These are phyloP conservation scores for Termitomyces sp. DNA, from an alignment of 768 basidiomycete species.

Conservation along the genomic window DNA sequence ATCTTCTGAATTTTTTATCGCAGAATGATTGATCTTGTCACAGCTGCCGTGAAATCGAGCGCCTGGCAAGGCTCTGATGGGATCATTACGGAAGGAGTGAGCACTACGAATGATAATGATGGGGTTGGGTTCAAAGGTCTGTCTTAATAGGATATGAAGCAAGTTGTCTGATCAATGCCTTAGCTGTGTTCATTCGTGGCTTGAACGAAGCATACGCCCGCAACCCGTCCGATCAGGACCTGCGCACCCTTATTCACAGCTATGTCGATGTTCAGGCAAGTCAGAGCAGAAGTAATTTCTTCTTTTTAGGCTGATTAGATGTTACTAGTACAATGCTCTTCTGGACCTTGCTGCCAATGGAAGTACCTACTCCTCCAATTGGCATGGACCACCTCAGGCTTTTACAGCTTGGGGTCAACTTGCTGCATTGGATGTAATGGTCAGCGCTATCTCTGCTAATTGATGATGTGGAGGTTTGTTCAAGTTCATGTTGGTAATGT, in stretches of 20 bases:
- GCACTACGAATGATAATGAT: constrained; percentile 35
- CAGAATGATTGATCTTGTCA: constrained; percentile 31
- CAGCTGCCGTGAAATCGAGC: constrained; percentile 36
- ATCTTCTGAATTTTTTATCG: not conserved
- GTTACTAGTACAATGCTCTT: constrained; percentile 41
- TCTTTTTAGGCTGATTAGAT: not conserved
- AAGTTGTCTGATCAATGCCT: not conserved
- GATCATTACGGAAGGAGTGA: constrained; percentile 47
- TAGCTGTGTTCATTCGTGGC: constrained; percentile 42
- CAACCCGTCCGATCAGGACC: constrained; percentile 28
- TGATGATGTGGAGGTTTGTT: not conserved
- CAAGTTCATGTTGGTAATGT: not conserved
- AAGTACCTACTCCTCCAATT: constrained; percentile 37
- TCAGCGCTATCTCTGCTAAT: constrained; percentile 28
- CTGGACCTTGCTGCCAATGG: constrained; percentile 41
- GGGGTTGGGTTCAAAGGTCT: constrained; percentile 48
- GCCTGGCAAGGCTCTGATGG: constrained; percentile 45
- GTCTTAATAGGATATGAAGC: not conserved
- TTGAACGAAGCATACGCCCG: constrained; percentile 40
- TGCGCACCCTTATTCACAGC: constrained; percentile 38
- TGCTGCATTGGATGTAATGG: constrained; percentile 39
- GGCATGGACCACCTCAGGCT: constrained; percentile 38
- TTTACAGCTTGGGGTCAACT: constrained; percentile 49
- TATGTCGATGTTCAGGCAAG: constrained; percentile 47
- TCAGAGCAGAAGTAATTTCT: not conserved